Evolutionary conservation across 2,329 filamentous ascomycete genomes (phyloP).

Genomic region (Orbilia ellipsospora): DNA sequence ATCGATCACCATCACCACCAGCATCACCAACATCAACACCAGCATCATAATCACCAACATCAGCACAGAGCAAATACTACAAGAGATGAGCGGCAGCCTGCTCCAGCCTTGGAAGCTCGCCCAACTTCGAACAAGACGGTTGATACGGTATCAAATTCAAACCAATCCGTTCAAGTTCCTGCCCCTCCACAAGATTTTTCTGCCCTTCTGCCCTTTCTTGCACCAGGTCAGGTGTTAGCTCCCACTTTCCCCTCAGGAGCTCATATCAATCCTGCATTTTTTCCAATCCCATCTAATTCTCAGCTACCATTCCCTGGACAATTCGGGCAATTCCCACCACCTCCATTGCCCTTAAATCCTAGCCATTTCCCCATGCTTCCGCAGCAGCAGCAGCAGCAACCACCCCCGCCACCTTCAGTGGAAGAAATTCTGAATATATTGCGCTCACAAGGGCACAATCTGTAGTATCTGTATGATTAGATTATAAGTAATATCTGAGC

Average conservation of each 20-base stretch:
- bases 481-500: not conserved
- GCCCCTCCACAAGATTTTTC: conserved; percentile 24
- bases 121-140: conserved; percentile 1
- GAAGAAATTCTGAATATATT: conserved; percentile 48
- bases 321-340: conserved; percentile 34
- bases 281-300: conserved; percentile 35
- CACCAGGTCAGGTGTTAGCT: conserved; percentile 14
- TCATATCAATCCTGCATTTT: conserved; percentile 43
- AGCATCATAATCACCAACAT: not conserved
- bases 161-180: conserved; percentile 1
- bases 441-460: conserved; percentile 45
- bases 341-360: conserved; percentile 25
- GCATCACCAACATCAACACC: not conserved
- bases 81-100: conserved; percentile 28
- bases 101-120: not conserved
- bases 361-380: conserved; percentile 18
- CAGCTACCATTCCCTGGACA: conserved; percentile 37
- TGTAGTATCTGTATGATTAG: conserved; percentile 9
- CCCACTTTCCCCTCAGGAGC: conserved; percentile 30
- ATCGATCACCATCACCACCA: conserved; percentile 14
- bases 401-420: conserved; percentile 34
- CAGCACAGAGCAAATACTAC: not conserved
- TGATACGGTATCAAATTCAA: not conserved
- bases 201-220: conserved; percentile 38
- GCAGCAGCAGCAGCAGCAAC: conserved; percentile 8